phyloP scores from a whole-genome alignment of 805 yeast species.

The Sugiyamaella valdiviana region DNA sequence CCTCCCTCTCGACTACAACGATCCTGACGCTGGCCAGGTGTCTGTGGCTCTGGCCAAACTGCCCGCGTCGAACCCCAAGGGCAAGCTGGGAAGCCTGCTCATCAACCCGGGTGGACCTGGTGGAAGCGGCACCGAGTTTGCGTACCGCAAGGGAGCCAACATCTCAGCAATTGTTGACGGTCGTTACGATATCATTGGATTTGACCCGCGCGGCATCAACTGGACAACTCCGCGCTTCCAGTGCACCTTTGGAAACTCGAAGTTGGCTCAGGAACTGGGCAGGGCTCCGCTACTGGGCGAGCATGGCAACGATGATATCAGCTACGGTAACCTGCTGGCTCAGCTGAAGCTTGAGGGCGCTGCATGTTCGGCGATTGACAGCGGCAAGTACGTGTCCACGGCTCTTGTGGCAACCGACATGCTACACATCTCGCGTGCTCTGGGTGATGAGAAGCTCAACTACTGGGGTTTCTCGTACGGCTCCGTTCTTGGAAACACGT shows the following conservation, averaged over 20 bases:
- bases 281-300: neutral
- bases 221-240: constrained; percentile 15
- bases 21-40: constrained; percentile 9
- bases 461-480: constrained; percentile 27
- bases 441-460: constrained; percentile 23
- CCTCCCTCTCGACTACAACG: constrained; percentile 11
- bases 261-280: neutral
- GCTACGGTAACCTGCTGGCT: constrained; percentile 14
- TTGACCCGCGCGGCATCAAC: constrained; percentile 25
- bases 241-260: constrained; percentile 11
- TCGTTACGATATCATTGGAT: constrained; percentile 19
- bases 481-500: constrained; percentile 21
- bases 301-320: constrained; percentile 10
- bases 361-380: constrained; percentile 11
- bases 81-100: constrained; percentile 18
- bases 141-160: constrained; percentile 7
- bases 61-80: constrained; percentile 14
- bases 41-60: constrained; percentile 10
- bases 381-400: constrained; percentile 18
- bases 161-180: constrained; percentile 13
- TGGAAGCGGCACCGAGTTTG: constrained; percentile 18
- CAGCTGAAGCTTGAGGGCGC: constrained; percentile 12
- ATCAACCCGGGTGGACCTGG: constrained; percentile 27
- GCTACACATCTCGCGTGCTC: constrained; percentile 20
- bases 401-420: constrained; percentile 23